Evolutionary conservation across 1,139 yeast species (phyloP), one percentile per base, ranked within the genome.

Genomic region (Pichiaceae sp.): DNA sequence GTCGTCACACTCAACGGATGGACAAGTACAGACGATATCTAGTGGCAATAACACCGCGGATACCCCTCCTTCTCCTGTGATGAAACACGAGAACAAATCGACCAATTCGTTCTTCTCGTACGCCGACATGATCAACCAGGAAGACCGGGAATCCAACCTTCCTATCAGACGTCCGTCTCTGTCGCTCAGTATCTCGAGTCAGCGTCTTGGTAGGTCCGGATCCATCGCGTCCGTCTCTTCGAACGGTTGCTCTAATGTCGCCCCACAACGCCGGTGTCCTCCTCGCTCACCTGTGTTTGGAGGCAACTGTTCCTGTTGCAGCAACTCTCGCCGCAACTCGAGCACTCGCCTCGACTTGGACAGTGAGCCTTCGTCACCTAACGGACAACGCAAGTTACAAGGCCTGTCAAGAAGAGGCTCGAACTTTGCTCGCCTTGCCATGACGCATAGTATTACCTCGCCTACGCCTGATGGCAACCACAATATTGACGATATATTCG

Each of bases 91-190:
- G 57, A 53, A 65, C 59, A 59, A 67, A 41, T 77, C 79, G n/a
- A 64, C 77, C 2, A 63, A 82, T 30, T 73, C 78, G 34, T 83
- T 83, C 56, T 81, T 76, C 53, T 78, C 89, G 4, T 84, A 80
- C 55, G 94, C 91, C 4, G 95, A 84, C 49, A 71, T 84, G 69
- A 70, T 83, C 43, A 71, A 66, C 46, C 75, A 70, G 50, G 87
- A 80, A 53, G 83, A 67, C 54, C 59, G 45, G 35, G 64, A 47
- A 41, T 49, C 46, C 16, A 49, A 41, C 29, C 46, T 45, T 30
- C 49, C 48, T 28, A 63, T 61, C 42, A 69, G 79, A 53, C 68
- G 84, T 55, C 85, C 85, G 17, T 67, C 78, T 4, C 56, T 69
- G 2, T 56, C 64, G 2, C 31, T 41, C 6, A 52, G 60, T 5